phyloP scores from a whole-genome alignment of 257 asterid genomes.

The Primulina tabacum region DNA sequence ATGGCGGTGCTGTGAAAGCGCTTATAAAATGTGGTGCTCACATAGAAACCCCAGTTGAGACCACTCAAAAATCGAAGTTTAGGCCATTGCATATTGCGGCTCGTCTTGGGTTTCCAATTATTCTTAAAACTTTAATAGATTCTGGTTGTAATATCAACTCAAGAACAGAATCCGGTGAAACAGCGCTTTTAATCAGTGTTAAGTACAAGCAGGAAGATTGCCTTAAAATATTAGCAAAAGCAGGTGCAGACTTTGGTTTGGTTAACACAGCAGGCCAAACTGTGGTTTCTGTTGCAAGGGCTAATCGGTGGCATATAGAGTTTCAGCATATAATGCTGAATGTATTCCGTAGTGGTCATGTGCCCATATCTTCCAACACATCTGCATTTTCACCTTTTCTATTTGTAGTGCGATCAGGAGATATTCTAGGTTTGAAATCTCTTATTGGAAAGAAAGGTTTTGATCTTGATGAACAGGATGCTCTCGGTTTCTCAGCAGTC shows the following conservation, averaged over 20 bases:
- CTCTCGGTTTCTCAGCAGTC: conserved; percentile 68
- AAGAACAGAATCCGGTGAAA: conserved; percentile 51
- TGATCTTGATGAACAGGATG: conserved; percentile 61
- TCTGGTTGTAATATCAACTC: conserved; percentile 61
- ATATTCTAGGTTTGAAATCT: conserved; percentile 47
- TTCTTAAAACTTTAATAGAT: conserved; percentile 53
- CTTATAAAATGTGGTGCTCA: conserved; percentile 51
- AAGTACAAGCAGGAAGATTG: conserved; percentile 54
- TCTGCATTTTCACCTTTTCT: conserved; percentile 52
- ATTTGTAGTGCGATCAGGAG: conserved; percentile 69
- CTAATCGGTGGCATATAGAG: conserved; percentile 42
- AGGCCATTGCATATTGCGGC: conserved; percentile 70
- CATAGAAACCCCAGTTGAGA: conserved; percentile 47
- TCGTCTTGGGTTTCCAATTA: conserved; percentile 49
- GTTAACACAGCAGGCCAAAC: conserved; percentile 52
- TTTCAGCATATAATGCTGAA: conserved; percentile 55
- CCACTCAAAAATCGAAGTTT: conserved; percentile 44
- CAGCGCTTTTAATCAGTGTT: conserved; percentile 55
- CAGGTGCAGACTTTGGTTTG: conserved; percentile 73
- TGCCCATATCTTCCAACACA: conserved; percentile 48
- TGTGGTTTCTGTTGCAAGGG: conserved; percentile 40
- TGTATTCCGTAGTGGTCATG: conserved; percentile 44
- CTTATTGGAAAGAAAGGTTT: conserved; percentile 39
- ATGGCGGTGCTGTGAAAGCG: conserved; percentile 44
- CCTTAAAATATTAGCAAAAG: conserved; percentile 52